Conservation (phyloP, 176 grass and related monocot species). For the Carex parvula region DNA sequence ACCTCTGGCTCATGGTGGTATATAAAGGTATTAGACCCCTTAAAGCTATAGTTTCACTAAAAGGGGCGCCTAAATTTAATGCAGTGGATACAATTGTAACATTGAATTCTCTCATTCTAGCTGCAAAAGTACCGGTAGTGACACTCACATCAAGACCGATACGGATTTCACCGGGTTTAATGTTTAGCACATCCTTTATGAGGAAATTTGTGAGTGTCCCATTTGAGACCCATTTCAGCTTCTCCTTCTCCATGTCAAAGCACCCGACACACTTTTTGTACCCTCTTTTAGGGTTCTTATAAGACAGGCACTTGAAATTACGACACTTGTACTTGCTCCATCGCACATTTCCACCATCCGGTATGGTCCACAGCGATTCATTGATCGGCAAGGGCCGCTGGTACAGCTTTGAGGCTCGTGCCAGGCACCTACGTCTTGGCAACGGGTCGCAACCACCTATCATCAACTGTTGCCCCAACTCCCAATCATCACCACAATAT, state of each 20-base stretch:
- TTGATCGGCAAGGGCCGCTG: conserved; percentile 41
- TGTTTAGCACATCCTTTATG: conserved; percentile 63
- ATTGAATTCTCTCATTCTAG: conserved; percentile 59
- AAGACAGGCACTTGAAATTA: conserved; percentile 57
- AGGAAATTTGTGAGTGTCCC: conserved; percentile 43
- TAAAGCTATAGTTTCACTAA: conserved; percentile 76
- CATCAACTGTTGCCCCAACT: conserved; percentile 54
- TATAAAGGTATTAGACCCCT: conserved; percentile 74
- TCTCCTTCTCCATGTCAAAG: conserved; percentile 82
- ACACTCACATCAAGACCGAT: conserved; percentile 72
- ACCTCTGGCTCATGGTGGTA: conserved; percentile 50
- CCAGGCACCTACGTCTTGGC: conserved; percentile 72
- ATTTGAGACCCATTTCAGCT: conserved; percentile 47
- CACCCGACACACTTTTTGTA: conserved; percentile 63
- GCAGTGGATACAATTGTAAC: conserved; percentile 64
- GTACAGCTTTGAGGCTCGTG: conserved; percentile 61
- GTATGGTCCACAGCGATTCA: conserved; percentile 57
- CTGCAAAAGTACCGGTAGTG: conserved; percentile 79
- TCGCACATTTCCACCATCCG: conserved; percentile 68
- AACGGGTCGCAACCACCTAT: conserved; percentile 66
- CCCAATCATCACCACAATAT: conserved; percentile 59
- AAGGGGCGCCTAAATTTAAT: conserved; percentile 75
- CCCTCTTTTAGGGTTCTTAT: conserved; percentile 52
- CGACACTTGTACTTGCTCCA: conserved; percentile 80
- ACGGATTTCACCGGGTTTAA: conserved; percentile 70